A percentile compares a stretch with the other conserved stretches of the same genome.
phyloP scores from a whole-genome alignment of 768 basidiomycete species.

The Tylopilus subfusipes region DNA sequence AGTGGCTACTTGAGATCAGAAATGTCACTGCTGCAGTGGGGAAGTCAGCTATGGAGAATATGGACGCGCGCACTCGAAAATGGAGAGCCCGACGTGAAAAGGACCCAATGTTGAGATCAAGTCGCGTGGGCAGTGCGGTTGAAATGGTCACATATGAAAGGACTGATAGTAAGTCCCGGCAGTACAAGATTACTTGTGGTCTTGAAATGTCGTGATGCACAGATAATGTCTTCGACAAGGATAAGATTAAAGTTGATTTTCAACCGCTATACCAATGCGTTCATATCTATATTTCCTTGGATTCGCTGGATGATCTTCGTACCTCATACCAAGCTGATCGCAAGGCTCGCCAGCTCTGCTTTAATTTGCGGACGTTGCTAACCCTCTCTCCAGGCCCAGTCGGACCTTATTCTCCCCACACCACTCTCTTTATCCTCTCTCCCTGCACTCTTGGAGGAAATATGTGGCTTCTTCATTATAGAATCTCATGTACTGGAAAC shows the following conservation, averaged over 20 bases:
- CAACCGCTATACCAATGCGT: conserved; percentile 95
- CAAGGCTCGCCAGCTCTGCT: conserved; percentile 48
- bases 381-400: conserved; percentile 72
- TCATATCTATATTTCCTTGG: conserved; percentile 90
- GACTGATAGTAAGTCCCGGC: conserved; percentile 72
- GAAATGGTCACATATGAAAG: conserved; percentile 92
- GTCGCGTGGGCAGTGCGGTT: conserved; percentile 85
- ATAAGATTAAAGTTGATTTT: conserved; percentile 86
- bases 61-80: conserved; percentile 77
- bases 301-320: conserved; percentile 86
- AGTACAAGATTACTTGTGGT: background rate
- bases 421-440: conserved; percentile 66
- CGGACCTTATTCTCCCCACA: conserved; percentile 84
- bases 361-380: conserved; percentile 7
- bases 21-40: conserved; percentile 87
- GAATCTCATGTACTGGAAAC: conserved; percentile 90
- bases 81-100: conserved; percentile 85
- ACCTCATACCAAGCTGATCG: conserved; percentile 96
- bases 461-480: conserved; percentile 96
- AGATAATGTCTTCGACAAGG: conserved; percentile 94
- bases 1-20: conserved; percentile 94
- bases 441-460: conserved; percentile 80
- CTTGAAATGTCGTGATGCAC: conserved; percentile 8
- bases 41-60: conserved; percentile 80
- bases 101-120: conserved; percentile 71